Base-by-base conservation (phyloP, 257 asterid genomes). In the Ophiorrhiza pumila region DNA sequence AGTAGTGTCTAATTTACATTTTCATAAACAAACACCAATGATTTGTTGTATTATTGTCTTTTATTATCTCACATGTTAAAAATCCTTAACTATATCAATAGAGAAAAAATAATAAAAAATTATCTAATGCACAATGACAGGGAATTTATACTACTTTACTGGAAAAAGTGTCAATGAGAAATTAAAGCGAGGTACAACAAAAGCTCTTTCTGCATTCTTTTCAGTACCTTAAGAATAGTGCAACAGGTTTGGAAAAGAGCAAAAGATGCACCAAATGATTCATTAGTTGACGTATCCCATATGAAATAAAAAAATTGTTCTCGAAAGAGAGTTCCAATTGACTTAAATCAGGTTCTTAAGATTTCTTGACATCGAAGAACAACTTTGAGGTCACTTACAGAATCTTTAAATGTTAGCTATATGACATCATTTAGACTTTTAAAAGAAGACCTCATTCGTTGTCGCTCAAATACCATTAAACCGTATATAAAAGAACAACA, bases 121-220 rank as follows among this genome's bases (percentile, higher is more conserved):
- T 68, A 31, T n/a, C 4, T 1, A 50, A 68, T 68, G 62, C 47
- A 18, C 58, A 68, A 12, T 18, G 25, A 69, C 34, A 62, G 13
- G 50, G 52, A 49, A 69, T 69, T 69, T 17, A 53, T 34, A 47
- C 22, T 12, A n/a, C n/a, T n/a, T n/a, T n/a, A n/a, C n/a, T n/a
- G n/a, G n/a, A n/a, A n/a, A n/a, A n/a, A n/a, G n/a, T n/a, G n/a
- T n/a, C n/a, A n/a, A n/a, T n/a, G n/a, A n/a, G n/a, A n/a, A n/a
- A n/a, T n/a, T n/a, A n/a, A n/a, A n/a, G n/a, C n/a, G n/a, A 69
- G 1, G 27, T 12, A 23, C 7, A 1, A 52, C 41, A 5, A 20
- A 32, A 49, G 32, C 18, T 20, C 35, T 32, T 23, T 50, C 64
- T 46, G 18, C 11, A 12, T 29, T 58, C 3, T 2, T 29, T 12